Percentiles rank a stretch among this genome's conserved stretches.
Evolutionary conservation across 805 yeast genomes (phyloP).

Genomic region (Candida maris): DNA sequence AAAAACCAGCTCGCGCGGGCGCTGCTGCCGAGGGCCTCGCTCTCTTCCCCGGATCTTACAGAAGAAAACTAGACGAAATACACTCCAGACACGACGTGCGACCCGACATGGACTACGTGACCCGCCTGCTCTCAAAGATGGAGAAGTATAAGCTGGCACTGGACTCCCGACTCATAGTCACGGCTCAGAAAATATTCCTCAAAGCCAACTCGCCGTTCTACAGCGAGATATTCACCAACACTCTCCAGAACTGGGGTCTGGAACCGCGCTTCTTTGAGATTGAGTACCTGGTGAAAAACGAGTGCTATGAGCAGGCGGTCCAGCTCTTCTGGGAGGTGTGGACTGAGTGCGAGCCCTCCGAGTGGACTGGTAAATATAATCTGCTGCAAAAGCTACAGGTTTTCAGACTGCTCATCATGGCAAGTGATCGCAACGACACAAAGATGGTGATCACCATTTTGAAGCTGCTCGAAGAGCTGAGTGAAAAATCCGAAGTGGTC

Average conservation of each 20-base stretch:
- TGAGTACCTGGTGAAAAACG: conserved; percentile 11
- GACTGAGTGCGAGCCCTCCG: conserved; percentile 1
- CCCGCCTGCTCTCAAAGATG: background rate
- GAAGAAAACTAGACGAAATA: background rate
- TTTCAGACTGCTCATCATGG: conserved; percentile 15
- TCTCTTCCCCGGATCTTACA: too few relatives aligned
- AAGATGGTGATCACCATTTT: conserved; percentile 13
- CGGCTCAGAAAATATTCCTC: conserved; percentile 14
- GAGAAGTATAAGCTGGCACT: background rate
- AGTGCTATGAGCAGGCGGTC: conserved; percentile 24
- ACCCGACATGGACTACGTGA: conserved; percentile 3
- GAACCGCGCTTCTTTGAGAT: conserved; percentile 19
- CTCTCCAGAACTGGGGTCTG: conserved; percentile 5
- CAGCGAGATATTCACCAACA: conserved; percentile 11
- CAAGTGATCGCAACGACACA: conserved; percentile 22
- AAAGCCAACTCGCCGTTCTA: conserved; percentile 7
- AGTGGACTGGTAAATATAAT: background rate
- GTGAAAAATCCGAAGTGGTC: conserved; percentile 1
- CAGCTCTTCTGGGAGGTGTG: conserved; percentile 16
- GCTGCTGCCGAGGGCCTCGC: too few relatives aligned
- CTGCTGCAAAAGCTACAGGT: conserved; percentile 8
- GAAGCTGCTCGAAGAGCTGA: conserved; percentile 1
- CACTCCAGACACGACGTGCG: background rate
- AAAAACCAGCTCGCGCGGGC: too few relatives aligned
- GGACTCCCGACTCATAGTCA: conserved; percentile 6